Conservation (phyloP, 1,284 basidiomycete genomes). For the Boletus calvinii region DNA sequence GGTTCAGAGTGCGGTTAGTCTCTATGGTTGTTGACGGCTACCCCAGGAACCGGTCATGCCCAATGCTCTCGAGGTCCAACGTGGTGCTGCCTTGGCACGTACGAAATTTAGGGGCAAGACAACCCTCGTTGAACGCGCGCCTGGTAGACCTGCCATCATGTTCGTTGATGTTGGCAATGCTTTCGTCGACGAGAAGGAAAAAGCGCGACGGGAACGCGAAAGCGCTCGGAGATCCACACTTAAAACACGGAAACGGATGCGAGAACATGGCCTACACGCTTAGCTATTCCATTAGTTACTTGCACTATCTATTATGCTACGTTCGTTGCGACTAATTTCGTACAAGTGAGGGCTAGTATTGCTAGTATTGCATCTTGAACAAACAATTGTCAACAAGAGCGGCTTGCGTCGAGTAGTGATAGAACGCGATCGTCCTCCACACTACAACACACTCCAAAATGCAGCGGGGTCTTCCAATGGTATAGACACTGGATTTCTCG, state of each 20-base stretch:
- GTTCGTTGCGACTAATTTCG: neutral
- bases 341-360: too few species aligned
- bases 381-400: slow-evolving; percentile 20
- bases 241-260: slow-evolving; percentile 32
- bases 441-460: slow-evolving; percentile 44
- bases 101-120: slow-evolving; percentile 37
- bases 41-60: slow-evolving; percentile 56
- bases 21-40: slow-evolving; percentile 1
- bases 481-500: slow-evolving; percentile 28
- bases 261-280: neutral
- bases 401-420: neutral
- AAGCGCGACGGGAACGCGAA: slow-evolving; percentile 46
- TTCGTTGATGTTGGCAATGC: slow-evolving; percentile 71
- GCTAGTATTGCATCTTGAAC: neutral
- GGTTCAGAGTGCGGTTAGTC: neutral
- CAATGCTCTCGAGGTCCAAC: slow-evolving; percentile 44
- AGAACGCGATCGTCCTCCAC: slow-evolving; percentile 7
- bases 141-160: slow-evolving; percentile 51
- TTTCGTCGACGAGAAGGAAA: slow-evolving; percentile 59
- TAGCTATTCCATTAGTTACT: slow-evolving; percentile 3
- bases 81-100: slow-evolving; percentile 39
- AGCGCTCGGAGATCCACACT: slow-evolving; percentile 44
- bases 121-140: slow-evolving; percentile 35
- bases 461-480: slow-evolving; percentile 75
- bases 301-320: neutral